Base-by-base conservation (phyloP, 2,329 filamentous ascomycete species). In the Trichoderma aggressivum region DNA sequence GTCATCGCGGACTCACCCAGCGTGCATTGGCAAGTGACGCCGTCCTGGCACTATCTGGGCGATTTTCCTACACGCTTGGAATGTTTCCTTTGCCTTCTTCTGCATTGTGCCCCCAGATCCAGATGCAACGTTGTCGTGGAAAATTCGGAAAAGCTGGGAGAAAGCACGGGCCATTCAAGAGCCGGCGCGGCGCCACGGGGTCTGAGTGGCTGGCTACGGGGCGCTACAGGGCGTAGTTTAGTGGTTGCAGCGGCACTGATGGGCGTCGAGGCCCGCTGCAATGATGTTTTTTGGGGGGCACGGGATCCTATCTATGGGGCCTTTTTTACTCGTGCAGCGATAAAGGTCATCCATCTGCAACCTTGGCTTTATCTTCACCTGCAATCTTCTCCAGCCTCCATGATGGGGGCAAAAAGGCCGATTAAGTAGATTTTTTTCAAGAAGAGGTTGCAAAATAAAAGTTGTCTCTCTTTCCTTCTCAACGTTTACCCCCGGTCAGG, bases 61-160 rank as follows among this genome's bases (percentile, higher is more conserved):
- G n/a, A 18, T 3, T 53, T 3, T 53, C 47, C 24, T 14, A 21
- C 5, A 7, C 47, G 47, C 21, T 53, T 53, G 47, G 5, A 21
- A 24, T 53, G 47, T 53, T 53, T 50, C 47, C n/a, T 7, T 50
- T 14, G 47, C 14, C 11, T 61, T 47, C n/a, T 24, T n/a, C 5
- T 30, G 61, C 30, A 69, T 55, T 21, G 63, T 66, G 16, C 30
- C 47, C 26, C 34, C 34, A n/a, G n/a, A n/a, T n/a, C 26, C 70
- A 65, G 60, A 72, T 72, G 67, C 71, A 72, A 72, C 71, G 71
- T 72, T 72, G 71, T 72, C 47, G 70, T 70, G 58, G 60, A 34
- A 60, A 65, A 53, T 18, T 32, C 64, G 64, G 50, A 28, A 28
- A 43, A 10, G 55, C 28, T 32, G 18, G 39, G 28, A 28, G 28